Base-by-base conservation (phyloP, 345 rosid species). In the Citrus inodora region DNA sequence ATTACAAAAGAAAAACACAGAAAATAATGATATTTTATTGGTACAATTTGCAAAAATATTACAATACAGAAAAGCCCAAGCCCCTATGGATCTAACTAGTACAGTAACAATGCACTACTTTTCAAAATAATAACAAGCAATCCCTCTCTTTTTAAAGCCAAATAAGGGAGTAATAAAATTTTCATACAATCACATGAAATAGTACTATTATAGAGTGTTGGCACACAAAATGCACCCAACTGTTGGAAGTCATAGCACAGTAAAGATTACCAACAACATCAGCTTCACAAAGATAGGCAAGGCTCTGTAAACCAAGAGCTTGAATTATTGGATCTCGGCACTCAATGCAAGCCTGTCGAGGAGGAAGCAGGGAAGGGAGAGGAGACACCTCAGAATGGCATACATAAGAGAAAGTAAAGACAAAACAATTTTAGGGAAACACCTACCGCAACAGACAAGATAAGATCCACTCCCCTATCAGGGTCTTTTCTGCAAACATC, bases 381-480 rank as follows among this genome's bases (percentile, higher is more conserved):
- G 74, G 56, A 53, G 76, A 71, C 67, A 71, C 67, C 77, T 74
- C 27, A 70, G 25, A 74, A 60, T 63, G 76, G 60, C 37, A 84
- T 71, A 60, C 28, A 67, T 65, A 76, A 48, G 77, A 65, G 61
- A 67, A 80, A 58, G 67, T 6, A 78, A 68, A 53, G 46, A 77
- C 56, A 74, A 85, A 80, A 73, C 67, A 80, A 75, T 40, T 64
- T 30, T 75, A 35, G 74, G 77, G 76, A 73, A 74, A 72, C 77
- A 74, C 88, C 70, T 91, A 95, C 99, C 93, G 94, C 90, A 80
- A 95, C 91, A 73, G 99, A 95, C 87, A 95, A 86, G 85, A 95
- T 93, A 83, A 95, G 88, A 78, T 93, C 99, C 84, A 95, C 98
- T 25, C 99, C 99, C 87, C 99, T 92, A 84, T 95, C 99, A 80